These are phyloP conservation scores for Neolentinus lepideus DNA, from an alignment of 1,284 basidiomycete genomes.

Conservation along the genomic window DNA sequence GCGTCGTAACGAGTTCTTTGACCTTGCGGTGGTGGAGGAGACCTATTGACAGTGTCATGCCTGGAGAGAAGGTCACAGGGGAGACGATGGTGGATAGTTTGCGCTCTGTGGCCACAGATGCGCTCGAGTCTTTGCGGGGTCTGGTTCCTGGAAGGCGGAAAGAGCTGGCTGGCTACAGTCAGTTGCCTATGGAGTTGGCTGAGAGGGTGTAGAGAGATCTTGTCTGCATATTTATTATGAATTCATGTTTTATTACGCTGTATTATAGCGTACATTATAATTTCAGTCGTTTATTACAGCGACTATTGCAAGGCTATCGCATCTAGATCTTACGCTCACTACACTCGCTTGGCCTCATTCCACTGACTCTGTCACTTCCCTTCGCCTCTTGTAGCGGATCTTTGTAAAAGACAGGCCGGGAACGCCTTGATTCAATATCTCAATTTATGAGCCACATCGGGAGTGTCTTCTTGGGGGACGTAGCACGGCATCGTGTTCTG, in stretches of 20 bases:
- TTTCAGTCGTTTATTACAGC: no score
- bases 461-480: constrained; percentile 70
- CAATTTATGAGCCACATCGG: constrained; percentile 33
- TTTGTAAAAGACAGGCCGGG: no score
- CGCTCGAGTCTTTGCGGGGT: constrained; percentile 36
- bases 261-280: constrained; percentile 1
- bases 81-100: constrained; percentile 27
- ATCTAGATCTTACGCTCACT: no score
- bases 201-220: constrained; percentile 22
- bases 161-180: constrained; percentile 49
- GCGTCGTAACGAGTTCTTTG: constrained; percentile 88
- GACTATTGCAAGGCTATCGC: no score
- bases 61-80: constrained; percentile 33
- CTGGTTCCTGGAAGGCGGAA: constrained; percentile 31
- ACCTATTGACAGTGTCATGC: constrained; percentile 64
- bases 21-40: constrained; percentile 83
- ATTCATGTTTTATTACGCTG: background rate
- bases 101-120: constrained; percentile 26
- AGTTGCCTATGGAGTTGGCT: constrained; percentile 64
- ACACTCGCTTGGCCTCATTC: no score
- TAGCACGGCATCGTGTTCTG: constrained; percentile 51
- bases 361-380: no score
- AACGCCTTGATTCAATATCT: background rate
- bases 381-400: no score
- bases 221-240: background rate